A percentile compares a stretch with the other conserved stretches of the same genome.
These are phyloP conservation scores for Clavulina sp. DNA, from an alignment of 768 basidiomycete genomes.

Conservation along the genomic window DNA sequence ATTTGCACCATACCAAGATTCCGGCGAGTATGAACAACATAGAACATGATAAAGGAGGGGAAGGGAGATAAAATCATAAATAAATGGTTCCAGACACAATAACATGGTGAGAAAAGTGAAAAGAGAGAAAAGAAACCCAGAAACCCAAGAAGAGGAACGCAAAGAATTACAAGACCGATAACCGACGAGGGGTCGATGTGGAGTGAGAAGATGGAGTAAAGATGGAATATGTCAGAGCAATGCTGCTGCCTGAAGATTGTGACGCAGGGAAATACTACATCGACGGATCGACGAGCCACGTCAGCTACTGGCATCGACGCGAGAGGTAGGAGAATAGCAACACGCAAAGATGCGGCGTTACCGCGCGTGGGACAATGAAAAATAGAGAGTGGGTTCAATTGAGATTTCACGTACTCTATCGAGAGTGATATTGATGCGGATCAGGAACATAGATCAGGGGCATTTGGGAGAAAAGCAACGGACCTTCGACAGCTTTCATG, in stretches of 20 bases:
- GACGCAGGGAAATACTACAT: not conserved
- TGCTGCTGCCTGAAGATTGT: not conserved
- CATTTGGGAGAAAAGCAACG: slow-evolving; percentile 15
- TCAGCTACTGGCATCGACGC: too few species aligned
- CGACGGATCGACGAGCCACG: not conserved
- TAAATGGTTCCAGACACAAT: not conserved
- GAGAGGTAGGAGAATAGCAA: not conserved
- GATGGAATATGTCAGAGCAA: not conserved
- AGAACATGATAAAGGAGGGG: not conserved
- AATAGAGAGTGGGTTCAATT: not conserved
- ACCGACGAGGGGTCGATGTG: not conserved
- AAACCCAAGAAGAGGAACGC: not conserved
- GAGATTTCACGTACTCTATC: not conserved
- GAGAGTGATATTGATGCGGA: not conserved
- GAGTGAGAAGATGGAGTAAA: not conserved
- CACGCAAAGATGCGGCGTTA: not conserved
- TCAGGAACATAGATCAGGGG: not conserved
- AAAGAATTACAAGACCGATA: not conserved
- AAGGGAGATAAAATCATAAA: not conserved
- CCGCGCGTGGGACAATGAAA: not conserved
- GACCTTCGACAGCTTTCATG: slow-evolving; percentile 93
- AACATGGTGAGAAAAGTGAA: not conserved
- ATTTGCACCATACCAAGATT: too few species aligned
- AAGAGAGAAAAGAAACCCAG: not conserved
- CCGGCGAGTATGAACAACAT: not conserved